Evolutionary conservation across 2,329 filamentous ascomycete genomes (phyloP).

Genomic region (Paracoccidioides lutzii): DNA sequence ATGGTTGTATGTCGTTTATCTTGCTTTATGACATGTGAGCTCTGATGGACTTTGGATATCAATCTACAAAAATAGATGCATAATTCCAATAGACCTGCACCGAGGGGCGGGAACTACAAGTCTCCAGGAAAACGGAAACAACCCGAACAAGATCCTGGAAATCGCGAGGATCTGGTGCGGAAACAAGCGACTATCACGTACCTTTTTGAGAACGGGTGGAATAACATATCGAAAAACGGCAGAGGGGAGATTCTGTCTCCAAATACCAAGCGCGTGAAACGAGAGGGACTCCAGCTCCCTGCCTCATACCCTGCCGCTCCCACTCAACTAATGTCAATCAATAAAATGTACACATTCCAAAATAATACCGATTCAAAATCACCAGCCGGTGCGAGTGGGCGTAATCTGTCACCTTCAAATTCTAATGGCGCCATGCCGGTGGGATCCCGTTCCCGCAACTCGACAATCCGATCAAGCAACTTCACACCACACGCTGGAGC

Average conservation of each 20-base stretch:
- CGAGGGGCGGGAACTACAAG: constrained; percentile 33
- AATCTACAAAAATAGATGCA: constrained; percentile 31
- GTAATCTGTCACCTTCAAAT: constrained; percentile 16
- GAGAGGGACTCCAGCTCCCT: background rate
- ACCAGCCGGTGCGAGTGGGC: constrained; percentile 22
- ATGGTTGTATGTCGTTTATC: background rate
- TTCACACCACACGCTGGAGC: constrained; percentile 66
- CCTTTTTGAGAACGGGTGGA: constrained; percentile 26
- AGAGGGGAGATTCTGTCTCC: constrained; percentile 19
- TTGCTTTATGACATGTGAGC: background rate
- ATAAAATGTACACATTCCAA: constrained; percentile 44
- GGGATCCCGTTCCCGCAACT: constrained; percentile 19
- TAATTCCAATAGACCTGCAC: constrained; percentile 24
- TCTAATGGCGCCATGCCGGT: constrained; percentile 7
- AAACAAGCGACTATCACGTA: constrained; percentile 32
- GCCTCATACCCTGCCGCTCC: background rate
- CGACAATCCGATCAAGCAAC: constrained; percentile 26
- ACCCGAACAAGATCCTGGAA: constrained; percentile 18
- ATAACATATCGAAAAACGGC: constrained; percentile 10
- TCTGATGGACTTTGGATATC: background rate
- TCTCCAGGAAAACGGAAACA: constrained; percentile 31
- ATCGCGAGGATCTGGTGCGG: constrained; percentile 18
- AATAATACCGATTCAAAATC: constrained; percentile 24
- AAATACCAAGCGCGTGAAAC: constrained; percentile 27
- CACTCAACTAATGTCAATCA: constrained; percentile 18